Conservation (phyloP, 2,329 filamentous ascomycete genomes). For the Ophiostoma piceae region DNA sequence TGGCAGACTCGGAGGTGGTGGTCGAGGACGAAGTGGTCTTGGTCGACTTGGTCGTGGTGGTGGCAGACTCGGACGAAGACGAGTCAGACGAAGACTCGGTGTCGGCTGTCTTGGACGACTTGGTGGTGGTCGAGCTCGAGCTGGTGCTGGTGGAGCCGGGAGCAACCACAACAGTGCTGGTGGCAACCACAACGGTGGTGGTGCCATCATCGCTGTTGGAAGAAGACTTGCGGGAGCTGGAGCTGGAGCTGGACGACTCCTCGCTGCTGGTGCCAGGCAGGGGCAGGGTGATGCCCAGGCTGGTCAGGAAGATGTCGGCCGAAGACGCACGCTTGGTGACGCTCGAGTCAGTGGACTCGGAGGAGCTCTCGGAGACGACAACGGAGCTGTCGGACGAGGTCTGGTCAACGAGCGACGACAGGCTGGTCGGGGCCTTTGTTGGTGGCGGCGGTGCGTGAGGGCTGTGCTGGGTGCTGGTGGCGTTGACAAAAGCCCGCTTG, state of each 20-base stretch:
- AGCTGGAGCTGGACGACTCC: not conserved
- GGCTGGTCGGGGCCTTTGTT: conserved; percentile 22
- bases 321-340: conserved; percentile 28
- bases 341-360: conserved; percentile 11
- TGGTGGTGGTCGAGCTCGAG: not conserved
- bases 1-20: conserved; percentile 8
- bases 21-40: not conserved
- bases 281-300: conserved; percentile 2
- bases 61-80: not conserved
- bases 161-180: not conserved
- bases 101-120: not conserved
- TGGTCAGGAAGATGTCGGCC: conserved; percentile 21
- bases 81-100: conserved; percentile 22
- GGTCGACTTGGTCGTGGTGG: conserved; percentile 3
- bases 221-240: conserved; percentile 13
- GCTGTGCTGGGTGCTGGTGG: conserved; percentile 36
- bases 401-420: conserved; percentile 18
- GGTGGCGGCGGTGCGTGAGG: conserved; percentile 30
- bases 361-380: not conserved
- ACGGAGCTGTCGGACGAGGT: conserved; percentile 7
- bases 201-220: not conserved
- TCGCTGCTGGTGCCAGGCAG: conserved; percentile 4
- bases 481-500: conserved; percentile 47
- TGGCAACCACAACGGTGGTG: not conserved
- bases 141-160: not conserved